A percentile compares a stretch with the other conserved stretches of the same genome.
These are phyloP conservation scores for Pleurotus ostreatus DNA, from an alignment of 768 basidiomycete genomes.

Conservation along the genomic window DNA sequence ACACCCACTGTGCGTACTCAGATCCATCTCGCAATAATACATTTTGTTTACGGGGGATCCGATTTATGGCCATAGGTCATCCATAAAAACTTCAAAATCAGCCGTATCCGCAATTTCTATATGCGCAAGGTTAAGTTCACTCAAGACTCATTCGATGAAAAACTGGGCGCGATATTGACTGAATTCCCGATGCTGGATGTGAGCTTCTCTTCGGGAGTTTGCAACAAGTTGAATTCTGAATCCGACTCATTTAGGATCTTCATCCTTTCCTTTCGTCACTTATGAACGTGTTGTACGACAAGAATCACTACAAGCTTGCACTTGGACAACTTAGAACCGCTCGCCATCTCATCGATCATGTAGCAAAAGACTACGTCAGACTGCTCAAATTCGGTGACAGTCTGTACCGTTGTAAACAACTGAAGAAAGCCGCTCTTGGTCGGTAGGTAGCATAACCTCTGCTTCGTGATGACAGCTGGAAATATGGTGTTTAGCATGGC, in stretches of 20 bases:
- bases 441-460: constrained; percentile 54
- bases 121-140: constrained; percentile 99
- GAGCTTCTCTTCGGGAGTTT: constrained; percentile 25
- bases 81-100: constrained; percentile 99
- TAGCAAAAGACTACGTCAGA: constrained; percentile 95
- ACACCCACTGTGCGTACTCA: constrained; percentile 75
- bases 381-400: constrained; percentile 98
- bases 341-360: constrained; percentile 92
- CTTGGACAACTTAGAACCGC: constrained; percentile 95
- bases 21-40: not conserved
- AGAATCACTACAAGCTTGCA: constrained; percentile 99
- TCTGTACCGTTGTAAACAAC: constrained; percentile 96
- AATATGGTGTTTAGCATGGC: constrained; percentile 71
- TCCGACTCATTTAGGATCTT: constrained; percentile 50
- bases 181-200: constrained; percentile 99
- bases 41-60: too few relatives aligned
- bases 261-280: constrained; percentile 95
- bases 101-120: constrained; percentile 95
- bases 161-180: constrained; percentile 85
- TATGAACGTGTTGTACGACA: constrained; percentile 99
- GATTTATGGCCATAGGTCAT: constrained; percentile 62
- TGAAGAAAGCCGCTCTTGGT: constrained; percentile 95
- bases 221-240: constrained; percentile 6
- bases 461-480: not conserved
- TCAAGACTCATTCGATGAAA: constrained; percentile 95